Conservation (phyloP, 2,329 filamentous ascomycete genomes). For the Podosphaera xanthii region DNA sequence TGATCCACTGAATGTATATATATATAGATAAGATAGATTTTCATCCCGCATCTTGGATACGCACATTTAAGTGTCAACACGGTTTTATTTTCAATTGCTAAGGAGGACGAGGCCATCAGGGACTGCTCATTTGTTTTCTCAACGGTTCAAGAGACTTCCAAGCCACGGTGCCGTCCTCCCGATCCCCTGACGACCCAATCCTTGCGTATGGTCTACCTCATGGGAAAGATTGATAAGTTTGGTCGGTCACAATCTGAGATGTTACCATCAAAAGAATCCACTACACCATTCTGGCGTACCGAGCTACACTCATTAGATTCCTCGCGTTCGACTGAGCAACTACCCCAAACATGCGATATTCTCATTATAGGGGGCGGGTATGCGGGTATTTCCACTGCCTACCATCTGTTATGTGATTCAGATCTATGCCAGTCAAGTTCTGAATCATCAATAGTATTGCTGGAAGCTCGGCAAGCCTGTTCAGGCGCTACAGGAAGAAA, state of each 20-base stretch:
- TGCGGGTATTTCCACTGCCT: neutral
- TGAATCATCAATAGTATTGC: neutral
- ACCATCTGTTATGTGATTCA: neutral
- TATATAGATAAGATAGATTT: neutral
- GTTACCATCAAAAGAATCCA: neutral
- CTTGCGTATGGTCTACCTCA: neutral
- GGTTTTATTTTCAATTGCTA: no score
- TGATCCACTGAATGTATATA: neutral
- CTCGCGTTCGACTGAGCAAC: neutral
- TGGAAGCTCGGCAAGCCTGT: constrained; percentile 9
- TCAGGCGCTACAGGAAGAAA: constrained; percentile 16
- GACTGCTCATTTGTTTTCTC: no score
- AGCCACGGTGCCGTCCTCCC: no score
- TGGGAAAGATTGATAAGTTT: neutral
- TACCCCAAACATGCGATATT: neutral
- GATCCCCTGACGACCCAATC: neutral
- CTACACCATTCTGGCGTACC: neutral
- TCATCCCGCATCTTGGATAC: neutral
- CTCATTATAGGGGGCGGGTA: neutral
- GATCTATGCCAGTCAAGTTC: neutral
- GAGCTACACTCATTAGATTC: neutral
- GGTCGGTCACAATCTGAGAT: neutral
- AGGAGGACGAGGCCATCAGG: no score
- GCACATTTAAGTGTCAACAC: neutral
- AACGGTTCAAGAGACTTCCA: no score